Percentiles rank a stretch among this genome's conserved stretches.
These are phyloP conservation scores for Neofusicoccum parvum DNA, from an alignment of 2,329 filamentous ascomycete genomes.

Conservation along the genomic window DNA sequence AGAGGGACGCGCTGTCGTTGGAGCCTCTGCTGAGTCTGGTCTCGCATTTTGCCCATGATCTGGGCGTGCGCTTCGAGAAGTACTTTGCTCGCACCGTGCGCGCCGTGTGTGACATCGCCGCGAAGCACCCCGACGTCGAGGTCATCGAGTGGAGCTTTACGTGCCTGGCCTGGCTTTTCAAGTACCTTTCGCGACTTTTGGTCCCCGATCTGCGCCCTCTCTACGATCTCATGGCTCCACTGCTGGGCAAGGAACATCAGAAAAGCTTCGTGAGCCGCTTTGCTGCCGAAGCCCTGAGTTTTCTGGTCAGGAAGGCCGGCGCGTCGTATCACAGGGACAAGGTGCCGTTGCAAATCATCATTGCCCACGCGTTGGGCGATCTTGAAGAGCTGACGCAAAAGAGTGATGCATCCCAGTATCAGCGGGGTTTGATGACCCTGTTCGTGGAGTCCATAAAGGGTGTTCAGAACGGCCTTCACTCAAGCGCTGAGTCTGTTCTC, in stretches of 20 bases:
- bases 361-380: constrained; percentile 72
- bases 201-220: constrained; percentile 84
- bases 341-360: constrained; percentile 68
- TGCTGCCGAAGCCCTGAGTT: constrained; percentile 92
- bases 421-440: constrained; percentile 87
- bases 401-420: constrained; percentile 69
- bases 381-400: constrained; percentile 58
- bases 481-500: constrained; percentile 57
- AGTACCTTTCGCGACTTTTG: constrained; percentile 86
- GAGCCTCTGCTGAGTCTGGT: constrained; percentile 88
- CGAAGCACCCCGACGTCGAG: constrained; percentile 74
- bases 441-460: constrained; percentile 79
- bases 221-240: constrained; percentile 77
- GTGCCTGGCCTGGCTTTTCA: constrained; percentile 92
- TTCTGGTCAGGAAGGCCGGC: constrained; percentile 86
- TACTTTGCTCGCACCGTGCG: constrained; percentile 77
- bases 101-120: constrained; percentile 76
- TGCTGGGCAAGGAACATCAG: constrained; percentile 80
- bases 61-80: constrained; percentile 84
- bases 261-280: constrained; percentile 89
- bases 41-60: constrained; percentile 90
- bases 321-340: constrained; percentile 72
- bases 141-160: constrained; percentile 99
- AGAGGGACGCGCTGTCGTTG: constrained; percentile 75
- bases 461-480: constrained; percentile 60